Evolutionary conservation across 2,329 filamentous ascomycete genomes (phyloP).

Genomic region (Cytospora chrysosperma): DNA sequence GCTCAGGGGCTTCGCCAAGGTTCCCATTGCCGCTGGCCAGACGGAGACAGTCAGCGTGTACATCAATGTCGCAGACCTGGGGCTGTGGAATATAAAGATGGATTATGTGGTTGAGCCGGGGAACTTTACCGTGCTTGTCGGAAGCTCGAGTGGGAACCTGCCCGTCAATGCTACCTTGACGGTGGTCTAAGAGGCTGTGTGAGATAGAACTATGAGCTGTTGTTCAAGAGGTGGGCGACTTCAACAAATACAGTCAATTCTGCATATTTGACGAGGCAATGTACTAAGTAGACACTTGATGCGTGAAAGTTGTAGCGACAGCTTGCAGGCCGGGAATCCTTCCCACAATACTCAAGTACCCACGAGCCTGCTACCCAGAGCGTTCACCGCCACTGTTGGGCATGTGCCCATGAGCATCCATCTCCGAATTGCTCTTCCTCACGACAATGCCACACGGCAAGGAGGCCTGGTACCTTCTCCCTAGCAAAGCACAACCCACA

Average conservation of each 20-base stretch:
- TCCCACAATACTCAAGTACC: neutral
- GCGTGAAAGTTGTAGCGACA: neutral
- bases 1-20: constrained; percentile 68
- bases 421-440: neutral
- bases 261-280: too few species aligned
- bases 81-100: constrained; percentile 61
- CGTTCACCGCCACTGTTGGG: neutral
- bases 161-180: constrained; percentile 56
- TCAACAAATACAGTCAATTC: too few species aligned
- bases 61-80: constrained; percentile 55
- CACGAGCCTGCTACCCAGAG: neutral
- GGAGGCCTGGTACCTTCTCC: too few species aligned
- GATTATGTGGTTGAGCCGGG: constrained; percentile 73
- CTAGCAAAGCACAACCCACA: neutral
- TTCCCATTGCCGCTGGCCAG: constrained; percentile 57
- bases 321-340: neutral
- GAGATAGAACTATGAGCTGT: neutral
- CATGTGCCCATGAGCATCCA: too few species aligned
- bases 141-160: constrained; percentile 58
- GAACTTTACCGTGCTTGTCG: constrained; percentile 62
- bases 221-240: neutral
- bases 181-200: constrained; percentile 36
- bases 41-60: constrained; percentile 53
- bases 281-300: neutral
- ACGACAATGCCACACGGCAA: neutral